A percentile compares a stretch with the other conserved stretches of the same genome.
Conservation (phyloP, 768 basidiomycete species). For the Kwoniella heveanensis region DNA sequence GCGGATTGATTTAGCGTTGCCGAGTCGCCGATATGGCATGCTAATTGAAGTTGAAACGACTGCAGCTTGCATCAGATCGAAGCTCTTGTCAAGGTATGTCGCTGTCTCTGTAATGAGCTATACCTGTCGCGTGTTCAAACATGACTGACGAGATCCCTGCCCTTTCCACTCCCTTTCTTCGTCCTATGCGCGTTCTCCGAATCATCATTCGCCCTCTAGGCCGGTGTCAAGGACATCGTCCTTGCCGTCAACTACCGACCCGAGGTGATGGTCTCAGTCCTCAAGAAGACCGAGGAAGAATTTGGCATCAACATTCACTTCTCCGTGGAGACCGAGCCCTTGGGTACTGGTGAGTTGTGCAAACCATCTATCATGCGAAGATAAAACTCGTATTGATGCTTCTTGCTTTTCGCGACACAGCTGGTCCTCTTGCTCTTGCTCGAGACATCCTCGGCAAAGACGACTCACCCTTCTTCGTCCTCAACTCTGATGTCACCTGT, state of each 20-base stretch:
- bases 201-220: constrained; percentile 38
- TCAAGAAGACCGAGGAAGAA: constrained; percentile 60
- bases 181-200: background rate
- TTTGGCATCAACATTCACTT: constrained; percentile 60
- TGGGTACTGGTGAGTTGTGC: constrained; percentile 58
- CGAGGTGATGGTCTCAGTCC: constrained; percentile 60
- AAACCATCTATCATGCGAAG: background rate
- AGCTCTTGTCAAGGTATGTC: constrained; percentile 58
- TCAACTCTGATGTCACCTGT: constrained; percentile 61
- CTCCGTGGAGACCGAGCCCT: constrained; percentile 60
- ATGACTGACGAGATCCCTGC: background rate
- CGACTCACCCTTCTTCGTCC: constrained; percentile 61
- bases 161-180: background rate
- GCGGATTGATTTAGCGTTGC: background rate
- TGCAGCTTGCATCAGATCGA: constrained; percentile 60
- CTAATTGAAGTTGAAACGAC: background rate
- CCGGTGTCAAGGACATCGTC: constrained; percentile 61
- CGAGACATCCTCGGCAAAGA: constrained; percentile 60
- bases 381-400: too few relatives aligned
- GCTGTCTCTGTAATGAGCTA: background rate
- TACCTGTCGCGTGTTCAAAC: too few relatives aligned
- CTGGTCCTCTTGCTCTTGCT: constrained; percentile 60
- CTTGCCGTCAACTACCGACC: constrained; percentile 61
- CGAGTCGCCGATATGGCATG: background rate
- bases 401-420: constrained; percentile 44